Percentiles rank a stretch among this genome's conserved stretches.
Conservation (phyloP, 129 eudicot genomes). For the Artemisia argyi region DNA sequence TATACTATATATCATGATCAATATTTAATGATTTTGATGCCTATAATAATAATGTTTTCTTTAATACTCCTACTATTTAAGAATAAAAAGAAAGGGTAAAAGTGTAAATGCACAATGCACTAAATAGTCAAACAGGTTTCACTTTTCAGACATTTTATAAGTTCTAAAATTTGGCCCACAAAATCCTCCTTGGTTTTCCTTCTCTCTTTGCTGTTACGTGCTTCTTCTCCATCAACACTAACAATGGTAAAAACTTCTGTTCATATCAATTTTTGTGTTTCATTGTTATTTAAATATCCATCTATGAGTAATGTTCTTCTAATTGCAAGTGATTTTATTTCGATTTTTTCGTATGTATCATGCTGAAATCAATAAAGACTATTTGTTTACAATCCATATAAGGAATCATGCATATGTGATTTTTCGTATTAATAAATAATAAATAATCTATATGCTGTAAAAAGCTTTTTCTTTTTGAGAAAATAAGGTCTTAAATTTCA, state of each 20-base stretch:
- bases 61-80: too few relatives aligned
- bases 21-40: not conserved
- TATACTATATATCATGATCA: not conserved
- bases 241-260: slow-evolving; percentile 28
- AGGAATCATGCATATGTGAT: too few relatives aligned
- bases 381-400: too few relatives aligned
- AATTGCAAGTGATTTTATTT: not conserved
- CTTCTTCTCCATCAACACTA: slow-evolving; percentile 8
- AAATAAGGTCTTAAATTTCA: too few relatives aligned
- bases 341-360: not conserved
- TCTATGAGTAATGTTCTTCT: not conserved
- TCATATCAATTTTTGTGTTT: not conserved
- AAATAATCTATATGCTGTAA: too few relatives aligned
- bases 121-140: slow-evolving; percentile 28
- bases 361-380: too few relatives aligned
- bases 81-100: not conserved
- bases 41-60: not conserved
- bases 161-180: slow-evolving; percentile 29
- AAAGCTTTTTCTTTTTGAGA: too few relatives aligned
- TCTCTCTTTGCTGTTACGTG: slow-evolving; percentile 20
- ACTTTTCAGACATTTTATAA: slow-evolving; percentile 15
- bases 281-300: not conserved
- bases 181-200: slow-evolving; percentile 24
- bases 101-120: not conserved
- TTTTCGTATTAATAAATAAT: too few relatives aligned